These are phyloP conservation scores for Picea abies DNA, from an alignment of 83 land plant species.

Conservation along the genomic window DNA sequence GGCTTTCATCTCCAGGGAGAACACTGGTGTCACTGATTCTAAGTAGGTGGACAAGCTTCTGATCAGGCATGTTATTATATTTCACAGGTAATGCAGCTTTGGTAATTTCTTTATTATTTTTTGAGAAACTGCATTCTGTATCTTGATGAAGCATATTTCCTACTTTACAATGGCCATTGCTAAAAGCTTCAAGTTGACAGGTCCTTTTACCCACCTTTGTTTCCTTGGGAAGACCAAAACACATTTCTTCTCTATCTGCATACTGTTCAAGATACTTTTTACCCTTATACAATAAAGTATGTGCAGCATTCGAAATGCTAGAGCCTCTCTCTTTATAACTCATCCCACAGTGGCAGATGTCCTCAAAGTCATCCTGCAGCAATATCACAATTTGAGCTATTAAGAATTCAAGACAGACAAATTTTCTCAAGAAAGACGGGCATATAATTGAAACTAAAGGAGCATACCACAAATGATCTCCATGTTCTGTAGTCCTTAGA, in stretches of 20 bases:
- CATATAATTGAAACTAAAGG: background rate
- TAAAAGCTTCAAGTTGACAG: background rate
- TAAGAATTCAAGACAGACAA: background rate
- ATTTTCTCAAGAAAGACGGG: no score
- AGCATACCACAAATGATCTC: constrained; percentile 45
- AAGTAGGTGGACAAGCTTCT: background rate
- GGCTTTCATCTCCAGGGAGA: background rate
- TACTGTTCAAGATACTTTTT: constrained; percentile 15
- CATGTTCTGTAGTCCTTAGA: constrained; percentile 30
- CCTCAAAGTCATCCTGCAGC: constrained; percentile 20
- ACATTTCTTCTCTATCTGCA: constrained; percentile 2
- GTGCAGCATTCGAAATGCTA: constrained; percentile 24
- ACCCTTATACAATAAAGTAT: constrained; percentile 11
- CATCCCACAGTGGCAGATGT: constrained; percentile 26
- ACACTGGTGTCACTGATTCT: constrained; percentile 6
- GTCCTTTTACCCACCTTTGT: background rate
- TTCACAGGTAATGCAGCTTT: background rate
- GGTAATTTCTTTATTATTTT: background rate
- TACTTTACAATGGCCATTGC: constrained; percentile 9
- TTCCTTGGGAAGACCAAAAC: background rate
- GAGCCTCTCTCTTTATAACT: constrained; percentile 25
- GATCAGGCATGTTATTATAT: background rate
- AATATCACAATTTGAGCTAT: background rate
- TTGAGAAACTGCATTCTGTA: background rate
- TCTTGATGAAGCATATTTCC: constrained; percentile 5